Evolutionary conservation across 169 alveolate genomes (phyloP), one percentile per base, ranked within the genome.

Genomic region (Cryptosporidium parvum): DNA sequence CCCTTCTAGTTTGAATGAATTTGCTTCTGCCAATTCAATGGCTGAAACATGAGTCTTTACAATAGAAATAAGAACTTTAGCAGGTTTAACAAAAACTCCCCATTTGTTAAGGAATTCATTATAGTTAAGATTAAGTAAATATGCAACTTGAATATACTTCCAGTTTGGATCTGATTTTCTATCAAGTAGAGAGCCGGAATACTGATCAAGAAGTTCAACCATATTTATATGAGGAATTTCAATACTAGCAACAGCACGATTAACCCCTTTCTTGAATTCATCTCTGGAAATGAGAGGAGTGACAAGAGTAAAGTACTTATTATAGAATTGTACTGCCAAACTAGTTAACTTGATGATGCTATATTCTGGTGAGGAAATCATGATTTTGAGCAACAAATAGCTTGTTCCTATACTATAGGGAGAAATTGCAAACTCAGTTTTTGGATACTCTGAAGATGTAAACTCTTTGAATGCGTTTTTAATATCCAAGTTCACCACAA

Each of bases 1-100:
- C 61, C 86, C 86, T 58, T 75, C 72, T 35, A 65, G 72, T 14
- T 65, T 31, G 51, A 65, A 65, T 9, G 72, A 65, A 39, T 65
- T 65, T n/a, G 72, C 72, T 29, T 65, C 72, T 31, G 72, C 72
- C 72, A 33, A 16, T 37, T 53, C 70, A 9, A 56, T 29, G 2
- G 70, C 61, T 51, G 62, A 56, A n/a, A 59, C 59, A 45, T 75
- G 62, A 12, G 62, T 33, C 33, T 35, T 75, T 26, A 56, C 18
- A 23, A 75, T 44, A 10, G 86, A 53, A 35, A 75, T 14, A 29
- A 59, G 29, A 12, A 75, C 45, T 52, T 39, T 75, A 12, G 86
- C 58, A 31, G 86, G 58, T 3, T 75, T 75, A 26, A 42, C 37
- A 42, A 75, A 75, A n/a, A 35, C 39, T 53, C 71, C 68, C 86